These are phyloP conservation scores for Flaveria trinervia DNA, from an alignment of 129 eudicot species.

Conservation along the genomic window DNA sequence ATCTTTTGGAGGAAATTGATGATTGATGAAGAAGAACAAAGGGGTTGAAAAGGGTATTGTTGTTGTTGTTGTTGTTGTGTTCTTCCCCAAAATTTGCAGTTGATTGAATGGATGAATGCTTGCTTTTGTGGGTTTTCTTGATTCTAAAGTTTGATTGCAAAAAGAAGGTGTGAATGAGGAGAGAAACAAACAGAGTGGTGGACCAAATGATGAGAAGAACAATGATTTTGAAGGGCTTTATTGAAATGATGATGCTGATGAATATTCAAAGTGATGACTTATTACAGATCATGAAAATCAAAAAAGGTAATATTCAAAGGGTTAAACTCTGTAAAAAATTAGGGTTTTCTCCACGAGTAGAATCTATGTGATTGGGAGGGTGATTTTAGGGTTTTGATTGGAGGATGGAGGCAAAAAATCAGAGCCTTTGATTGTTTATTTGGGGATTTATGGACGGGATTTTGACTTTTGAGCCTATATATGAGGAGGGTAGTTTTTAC, in stretches of 20 bases:
- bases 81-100: too few species aligned
- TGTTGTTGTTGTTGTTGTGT: too few species aligned
- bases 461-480: not conserved
- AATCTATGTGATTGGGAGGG: too few species aligned
- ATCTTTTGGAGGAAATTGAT: slow-evolving; percentile 4
- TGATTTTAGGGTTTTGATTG: not conserved
- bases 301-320: slow-evolving; percentile 26
- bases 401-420: not conserved
- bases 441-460: not conserved
- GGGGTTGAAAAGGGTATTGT: too few species aligned
- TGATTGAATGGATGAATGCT: too few species aligned
- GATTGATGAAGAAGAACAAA: slow-evolving; percentile 20
- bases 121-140: slow-evolving; percentile 27
- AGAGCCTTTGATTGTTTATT: not conserved
- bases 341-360: not conserved
- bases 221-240: not conserved
- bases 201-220: slow-evolving; percentile 23
- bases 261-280: slow-evolving; percentile 23
- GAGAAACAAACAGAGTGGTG: slow-evolving; percentile 25
- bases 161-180: slow-evolving; percentile 46
- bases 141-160: slow-evolving; percentile 32
- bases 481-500: not conserved
- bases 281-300: slow-evolving; percentile 24
- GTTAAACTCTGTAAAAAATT: slow-evolving; percentile 21
- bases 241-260: slow-evolving; percentile 29